Evolutionary conservation across 2,329 filamentous ascomycete genomes (phyloP).

Genomic region (Sporothrix pallida): DNA sequence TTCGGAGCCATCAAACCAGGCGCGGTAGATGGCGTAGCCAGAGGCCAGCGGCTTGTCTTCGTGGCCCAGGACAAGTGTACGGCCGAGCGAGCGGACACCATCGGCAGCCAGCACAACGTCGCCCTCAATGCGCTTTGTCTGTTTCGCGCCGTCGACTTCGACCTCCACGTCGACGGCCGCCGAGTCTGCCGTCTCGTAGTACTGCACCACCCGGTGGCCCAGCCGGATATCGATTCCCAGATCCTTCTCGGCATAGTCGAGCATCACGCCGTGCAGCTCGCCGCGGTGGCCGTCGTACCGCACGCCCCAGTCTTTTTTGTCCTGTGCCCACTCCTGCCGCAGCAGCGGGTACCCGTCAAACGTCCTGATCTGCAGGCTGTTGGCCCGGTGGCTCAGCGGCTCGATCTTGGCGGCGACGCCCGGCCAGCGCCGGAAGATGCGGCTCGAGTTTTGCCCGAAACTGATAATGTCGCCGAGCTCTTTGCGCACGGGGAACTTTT

Average conservation of each 20-base stretch:
- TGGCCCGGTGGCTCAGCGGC: conserved; percentile 55
- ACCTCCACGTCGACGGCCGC: conserved; percentile 56
- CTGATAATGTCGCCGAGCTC: conserved; percentile 66
- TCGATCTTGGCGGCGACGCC: conserved; percentile 56
- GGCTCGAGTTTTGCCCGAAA: conserved; percentile 64
- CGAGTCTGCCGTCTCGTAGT: conserved; percentile 55
- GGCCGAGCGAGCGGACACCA: conserved; percentile 55
- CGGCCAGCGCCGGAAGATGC: conserved; percentile 58
- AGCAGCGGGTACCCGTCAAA: conserved; percentile 34
- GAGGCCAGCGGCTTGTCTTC: conserved; percentile 53
- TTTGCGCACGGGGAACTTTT: conserved; percentile 62
- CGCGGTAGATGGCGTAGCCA: conserved; percentile 54
- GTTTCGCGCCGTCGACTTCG: neutral
- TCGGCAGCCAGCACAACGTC: conserved; percentile 58
- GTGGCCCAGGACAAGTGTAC: conserved; percentile 52
- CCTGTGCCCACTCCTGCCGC: conserved; percentile 35
- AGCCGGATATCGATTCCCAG: conserved; percentile 60
- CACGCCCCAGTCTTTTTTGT: conserved; percentile 47
- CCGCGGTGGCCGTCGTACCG: conserved; percentile 61
- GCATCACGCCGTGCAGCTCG: conserved; percentile 58
- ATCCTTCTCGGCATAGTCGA: conserved; percentile 55
- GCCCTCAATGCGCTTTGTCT: conserved; percentile 39
- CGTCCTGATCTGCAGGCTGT: conserved; percentile 39
- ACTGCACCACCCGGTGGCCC: conserved; percentile 54
- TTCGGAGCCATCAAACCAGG: conserved; percentile 49